These are phyloP conservation scores for Aleurites moluccanus DNA, from an alignment of 441 rosid genomes.

Conservation along the genomic window DNA sequence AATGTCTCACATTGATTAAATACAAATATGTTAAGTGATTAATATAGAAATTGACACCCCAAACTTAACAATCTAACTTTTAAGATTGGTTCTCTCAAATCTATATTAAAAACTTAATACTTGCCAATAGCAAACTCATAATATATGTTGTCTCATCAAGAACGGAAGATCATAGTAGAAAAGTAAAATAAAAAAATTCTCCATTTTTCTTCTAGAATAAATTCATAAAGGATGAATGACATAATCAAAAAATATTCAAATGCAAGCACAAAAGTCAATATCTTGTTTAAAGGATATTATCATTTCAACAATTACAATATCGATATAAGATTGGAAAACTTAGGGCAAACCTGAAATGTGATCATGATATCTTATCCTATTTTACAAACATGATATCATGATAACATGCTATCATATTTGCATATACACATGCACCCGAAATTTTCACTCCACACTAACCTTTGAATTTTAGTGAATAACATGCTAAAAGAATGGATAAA, in stretches of 20 bases:
- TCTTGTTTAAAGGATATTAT: not conserved
- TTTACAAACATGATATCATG: not conserved
- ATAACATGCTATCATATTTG: not conserved
- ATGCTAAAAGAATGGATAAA: not conserved
- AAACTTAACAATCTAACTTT: too few relatives aligned
- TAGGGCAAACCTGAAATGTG: not conserved
- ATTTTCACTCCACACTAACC: not conserved
- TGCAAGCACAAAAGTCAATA: not conserved
- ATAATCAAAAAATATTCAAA: not conserved
- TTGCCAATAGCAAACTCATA: not conserved
- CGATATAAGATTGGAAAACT: not conserved
- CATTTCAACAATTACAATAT: not conserved
- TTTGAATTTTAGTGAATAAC: not conserved
- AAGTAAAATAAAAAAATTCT: not conserved
- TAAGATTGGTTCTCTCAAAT: too few relatives aligned
- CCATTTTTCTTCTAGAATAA: not conserved
- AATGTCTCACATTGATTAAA: too few relatives aligned
- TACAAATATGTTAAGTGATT: too few relatives aligned
- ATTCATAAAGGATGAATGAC: not conserved
- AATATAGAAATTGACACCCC: too few relatives aligned
- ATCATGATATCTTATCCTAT: not conserved
- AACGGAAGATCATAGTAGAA: not conserved
- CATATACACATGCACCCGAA: not conserved
- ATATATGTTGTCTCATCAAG: not conserved
- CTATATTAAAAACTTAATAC: too few relatives aligned